Evolutionary conservation across 768 basidiomycete species (phyloP).

Genomic region (Mycena albidolilacea): DNA sequence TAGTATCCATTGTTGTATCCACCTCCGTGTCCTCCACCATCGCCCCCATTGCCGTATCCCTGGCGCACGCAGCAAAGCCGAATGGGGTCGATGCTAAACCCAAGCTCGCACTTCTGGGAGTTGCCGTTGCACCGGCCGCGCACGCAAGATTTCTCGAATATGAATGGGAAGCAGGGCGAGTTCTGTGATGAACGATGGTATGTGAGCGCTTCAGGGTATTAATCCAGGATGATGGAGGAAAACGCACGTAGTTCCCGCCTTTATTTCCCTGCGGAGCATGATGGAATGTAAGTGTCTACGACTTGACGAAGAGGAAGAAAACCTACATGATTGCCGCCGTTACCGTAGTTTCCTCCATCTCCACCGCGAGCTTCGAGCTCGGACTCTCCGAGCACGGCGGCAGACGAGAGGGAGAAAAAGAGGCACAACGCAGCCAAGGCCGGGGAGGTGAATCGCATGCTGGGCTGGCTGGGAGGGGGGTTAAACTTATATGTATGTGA

Average conservation of each 20-base stretch:
- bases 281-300: neutral
- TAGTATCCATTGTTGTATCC: no score
- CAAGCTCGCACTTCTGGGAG: constrained; percentile 23
- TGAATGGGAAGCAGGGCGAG: constrained; percentile 17
- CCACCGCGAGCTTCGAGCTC: constrained; percentile 3
- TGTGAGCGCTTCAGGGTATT: no score
- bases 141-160: neutral
- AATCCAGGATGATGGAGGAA: no score
- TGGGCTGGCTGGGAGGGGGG: no score
- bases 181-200: neutral
- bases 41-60: neutral
- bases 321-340: neutral
- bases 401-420: constrained; percentile 18
- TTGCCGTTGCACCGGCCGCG: constrained; percentile 10
- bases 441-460: constrained; percentile 5
- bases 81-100: constrained; percentile 14
- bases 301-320: neutral
- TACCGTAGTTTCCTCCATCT: neutral
- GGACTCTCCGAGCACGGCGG: constrained; percentile 6
- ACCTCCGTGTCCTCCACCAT: neutral
- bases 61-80: constrained; percentile 3
- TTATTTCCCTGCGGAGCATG: neutral
- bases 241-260: no score
- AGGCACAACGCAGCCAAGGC: neutral
- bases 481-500: no score